Conservation (phyloP, 345 rosid species). For the Salix arbutifolia region DNA sequence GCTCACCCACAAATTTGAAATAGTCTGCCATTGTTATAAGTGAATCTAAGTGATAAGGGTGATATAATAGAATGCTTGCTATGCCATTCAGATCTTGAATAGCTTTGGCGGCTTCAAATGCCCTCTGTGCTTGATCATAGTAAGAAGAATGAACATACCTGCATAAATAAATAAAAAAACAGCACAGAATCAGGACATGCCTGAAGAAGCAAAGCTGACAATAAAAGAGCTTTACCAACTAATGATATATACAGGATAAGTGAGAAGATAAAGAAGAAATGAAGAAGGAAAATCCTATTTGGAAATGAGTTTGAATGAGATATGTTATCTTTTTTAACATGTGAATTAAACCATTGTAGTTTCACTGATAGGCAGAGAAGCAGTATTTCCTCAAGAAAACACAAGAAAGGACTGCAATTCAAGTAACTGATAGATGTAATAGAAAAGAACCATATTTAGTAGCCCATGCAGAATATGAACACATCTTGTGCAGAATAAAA, state of each 20-base stretch:
- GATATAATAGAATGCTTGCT: slow-evolving; percentile 53
- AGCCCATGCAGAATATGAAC: neutral
- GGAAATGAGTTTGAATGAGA: neutral
- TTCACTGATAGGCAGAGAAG: neutral
- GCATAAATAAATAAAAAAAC: neutral
- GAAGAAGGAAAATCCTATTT: neutral
- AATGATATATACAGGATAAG: neutral
- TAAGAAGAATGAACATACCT: slow-evolving; percentile 59
- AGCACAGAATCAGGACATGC: slow-evolving; percentile 4
- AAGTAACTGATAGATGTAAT: neutral
- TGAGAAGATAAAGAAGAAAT: neutral
- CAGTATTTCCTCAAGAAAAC: neutral
- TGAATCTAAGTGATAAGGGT: slow-evolving; percentile 91
- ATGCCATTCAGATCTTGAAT: slow-evolving; percentile 78
- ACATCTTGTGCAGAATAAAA: neutral
- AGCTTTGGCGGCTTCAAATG: slow-evolving; percentile 81
- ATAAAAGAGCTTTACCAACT: neutral
- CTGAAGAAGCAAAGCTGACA: neutral
- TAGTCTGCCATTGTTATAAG: slow-evolving; percentile 88
- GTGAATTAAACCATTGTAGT: neutral
- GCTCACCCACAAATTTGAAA: slow-evolving; percentile 75
- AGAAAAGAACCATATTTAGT: neutral
- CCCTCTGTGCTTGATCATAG: slow-evolving; percentile 65
- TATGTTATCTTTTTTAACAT: neutral
- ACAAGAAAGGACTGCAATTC: neutral